phyloP scores from a whole-genome alignment of 2,329 filamentous ascomycete genomes.

The Fonsecaea pedrosoi region DNA sequence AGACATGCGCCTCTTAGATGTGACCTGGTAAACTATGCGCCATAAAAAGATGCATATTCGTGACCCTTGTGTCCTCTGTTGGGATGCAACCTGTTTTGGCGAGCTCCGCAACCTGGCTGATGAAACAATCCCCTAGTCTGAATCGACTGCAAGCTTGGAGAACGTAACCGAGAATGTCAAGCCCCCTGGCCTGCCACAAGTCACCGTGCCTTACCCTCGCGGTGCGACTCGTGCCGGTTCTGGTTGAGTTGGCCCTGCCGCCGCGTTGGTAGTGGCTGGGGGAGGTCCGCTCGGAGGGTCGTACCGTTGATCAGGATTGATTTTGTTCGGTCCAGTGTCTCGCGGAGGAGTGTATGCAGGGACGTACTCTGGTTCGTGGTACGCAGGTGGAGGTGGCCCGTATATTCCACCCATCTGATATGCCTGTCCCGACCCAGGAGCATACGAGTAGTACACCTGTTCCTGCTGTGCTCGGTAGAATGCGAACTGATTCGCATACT shows the following conservation, averaged over 20 bases:
- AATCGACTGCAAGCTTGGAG: neutral
- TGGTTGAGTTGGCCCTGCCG: conserved; percentile 4
- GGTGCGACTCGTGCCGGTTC: conserved; percentile 11
- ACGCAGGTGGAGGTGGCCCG: conserved; percentile 38
- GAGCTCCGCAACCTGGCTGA: neutral
- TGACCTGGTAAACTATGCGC: neutral
- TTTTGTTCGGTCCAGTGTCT: conserved; percentile 37
- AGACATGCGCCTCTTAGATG: neutral
- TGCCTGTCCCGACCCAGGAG: conserved; percentile 20
- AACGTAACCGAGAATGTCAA: neutral
- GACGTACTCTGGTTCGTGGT: conserved; percentile 37
- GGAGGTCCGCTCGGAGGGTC: conserved; percentile 24
- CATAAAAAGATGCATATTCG: neutral
- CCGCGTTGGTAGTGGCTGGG: neutral
- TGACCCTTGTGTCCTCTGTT: neutral
- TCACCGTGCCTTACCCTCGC: neutral
- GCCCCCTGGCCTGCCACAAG: neutral
- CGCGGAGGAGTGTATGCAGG: conserved; percentile 40
- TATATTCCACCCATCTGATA: conserved; percentile 40
- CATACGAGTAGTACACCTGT: neutral
- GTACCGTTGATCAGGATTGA: conserved; percentile 41
- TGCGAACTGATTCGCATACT: conserved; percentile 43
- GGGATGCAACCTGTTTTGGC: neutral
- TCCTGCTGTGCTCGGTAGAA: conserved; percentile 45
- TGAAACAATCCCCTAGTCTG: neutral